A percentile compares a stretch with the other conserved stretches of the same genome.
These are phyloP conservation scores for Cyanidioschyzon merolae DNA, from an alignment of 23 red algal genomes.

Conservation along the genomic window DNA sequence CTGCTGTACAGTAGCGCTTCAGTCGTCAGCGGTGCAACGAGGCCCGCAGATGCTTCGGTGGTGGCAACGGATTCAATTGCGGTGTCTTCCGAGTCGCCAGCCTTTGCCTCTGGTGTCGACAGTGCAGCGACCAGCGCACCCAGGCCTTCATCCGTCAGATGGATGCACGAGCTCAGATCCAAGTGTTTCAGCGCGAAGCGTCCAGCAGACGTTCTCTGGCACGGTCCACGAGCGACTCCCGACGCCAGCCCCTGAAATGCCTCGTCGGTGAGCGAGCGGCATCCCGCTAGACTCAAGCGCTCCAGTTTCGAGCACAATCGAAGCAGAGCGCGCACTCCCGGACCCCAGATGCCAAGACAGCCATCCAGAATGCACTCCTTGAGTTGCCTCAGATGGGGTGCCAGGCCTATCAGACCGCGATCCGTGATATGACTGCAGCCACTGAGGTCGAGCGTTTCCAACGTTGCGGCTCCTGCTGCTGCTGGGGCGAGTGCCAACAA, in stretches of 20 bases:
- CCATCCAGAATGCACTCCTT: background rate
- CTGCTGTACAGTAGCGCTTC: background rate
- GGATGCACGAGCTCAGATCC: constrained; percentile 3
- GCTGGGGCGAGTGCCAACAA: background rate
- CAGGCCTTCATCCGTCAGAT: constrained; percentile 18
- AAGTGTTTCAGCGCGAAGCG: constrained; percentile 15
- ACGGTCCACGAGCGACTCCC: background rate
- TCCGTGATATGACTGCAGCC: constrained; percentile 18
- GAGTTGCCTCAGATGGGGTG: background rate
- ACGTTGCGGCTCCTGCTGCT: background rate
- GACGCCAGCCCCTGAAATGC: background rate
- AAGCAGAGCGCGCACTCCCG: background rate
- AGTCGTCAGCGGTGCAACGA: background rate
- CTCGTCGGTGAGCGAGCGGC: constrained; percentile 9
- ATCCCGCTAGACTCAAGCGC: background rate
- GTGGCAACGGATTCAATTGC: background rate
- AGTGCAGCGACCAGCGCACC: background rate
- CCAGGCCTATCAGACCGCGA: constrained; percentile 5
- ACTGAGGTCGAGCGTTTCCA: constrained; percentile 4
- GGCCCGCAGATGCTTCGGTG: background rate
- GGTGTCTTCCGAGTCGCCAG: background rate
- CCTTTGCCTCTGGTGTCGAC: background rate
- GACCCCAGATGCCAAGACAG: background rate
- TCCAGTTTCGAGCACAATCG: background rate
- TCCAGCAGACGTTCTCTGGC: too few relatives aligned